Evolutionary conservation across 768 basidiomycete species (phyloP).

Genomic region (Termitomyces heimii): DNA sequence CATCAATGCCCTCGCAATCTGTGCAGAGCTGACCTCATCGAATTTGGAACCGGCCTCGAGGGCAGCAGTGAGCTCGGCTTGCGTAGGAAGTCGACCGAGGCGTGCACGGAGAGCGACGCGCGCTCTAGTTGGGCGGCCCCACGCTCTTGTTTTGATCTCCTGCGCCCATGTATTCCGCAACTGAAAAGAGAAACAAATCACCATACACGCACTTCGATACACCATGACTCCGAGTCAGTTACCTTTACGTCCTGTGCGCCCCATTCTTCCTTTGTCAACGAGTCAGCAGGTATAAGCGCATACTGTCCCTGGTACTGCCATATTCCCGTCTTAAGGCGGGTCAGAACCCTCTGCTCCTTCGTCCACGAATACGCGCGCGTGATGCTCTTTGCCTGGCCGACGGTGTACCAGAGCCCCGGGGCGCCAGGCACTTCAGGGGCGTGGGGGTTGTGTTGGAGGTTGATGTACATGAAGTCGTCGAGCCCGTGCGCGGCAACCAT

Average conservation of each 20-base stretch:
- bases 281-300: not conserved
- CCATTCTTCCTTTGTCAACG: slow-evolving; percentile 13
- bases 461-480: slow-evolving; percentile 28
- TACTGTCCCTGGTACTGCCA: slow-evolving; percentile 17
- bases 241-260: slow-evolving; percentile 1
- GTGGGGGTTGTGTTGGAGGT: slow-evolving; percentile 25
- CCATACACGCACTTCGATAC: not conserved
- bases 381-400: not conserved
- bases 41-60: not conserved
- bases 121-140: slow-evolving; percentile 7
- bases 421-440: slow-evolving; percentile 29
- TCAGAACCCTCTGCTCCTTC: slow-evolving; percentile 1
- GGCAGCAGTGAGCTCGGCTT: not conserved
- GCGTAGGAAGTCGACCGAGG: slow-evolving; percentile 4
- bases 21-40: not conserved
- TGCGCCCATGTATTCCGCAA: slow-evolving; percentile 5
- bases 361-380: not conserved
- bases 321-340: not conserved
- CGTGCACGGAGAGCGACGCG: slow-evolving; percentile 6
- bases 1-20: slow-evolving; percentile 2
- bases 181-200: not conserved
- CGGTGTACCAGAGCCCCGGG: slow-evolving; percentile 25
- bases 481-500: slow-evolving; percentile 21
- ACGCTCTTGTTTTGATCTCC: not conserved
- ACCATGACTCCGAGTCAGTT: too few relatives aligned